Conservation (phyloP, 495 filamentous ascomycete species). For the Tuber indicum region DNA sequence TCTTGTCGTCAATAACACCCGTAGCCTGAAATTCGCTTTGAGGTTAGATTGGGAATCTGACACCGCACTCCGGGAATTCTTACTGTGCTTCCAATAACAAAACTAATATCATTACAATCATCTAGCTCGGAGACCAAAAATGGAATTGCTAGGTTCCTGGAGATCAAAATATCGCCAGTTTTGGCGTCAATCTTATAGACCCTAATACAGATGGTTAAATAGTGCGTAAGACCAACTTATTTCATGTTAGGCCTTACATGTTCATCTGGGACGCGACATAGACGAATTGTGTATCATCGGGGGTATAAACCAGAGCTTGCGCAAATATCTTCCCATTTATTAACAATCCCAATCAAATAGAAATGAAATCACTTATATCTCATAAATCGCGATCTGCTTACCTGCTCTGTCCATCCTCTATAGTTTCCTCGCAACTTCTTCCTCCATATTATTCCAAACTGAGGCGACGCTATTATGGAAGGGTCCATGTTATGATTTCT, state of each 20-base stretch:
- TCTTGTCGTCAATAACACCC: slow-evolving; percentile 48
- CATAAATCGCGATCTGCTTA: neutral
- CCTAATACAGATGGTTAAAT: slow-evolving; percentile 44
- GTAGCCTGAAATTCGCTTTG: slow-evolving; percentile 36
- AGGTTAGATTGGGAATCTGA: neutral
- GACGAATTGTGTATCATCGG: slow-evolving; percentile 44
- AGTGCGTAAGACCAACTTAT: slow-evolving; percentile 42
- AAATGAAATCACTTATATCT: neutral
- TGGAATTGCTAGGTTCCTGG: slow-evolving; percentile 45
- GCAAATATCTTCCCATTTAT: slow-evolving; percentile 45
- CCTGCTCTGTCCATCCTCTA: slow-evolving; percentile 33
- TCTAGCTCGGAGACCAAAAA: slow-evolving; percentile 46
- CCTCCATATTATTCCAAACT: slow-evolving; percentile 47
- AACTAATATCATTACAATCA: slow-evolving; percentile 48
- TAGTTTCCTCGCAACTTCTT: slow-evolving; percentile 44
- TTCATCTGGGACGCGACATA: slow-evolving; percentile 48
- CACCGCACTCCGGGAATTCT: slow-evolving; percentile 2
- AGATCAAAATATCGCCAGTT: slow-evolving; percentile 45
- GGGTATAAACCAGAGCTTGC: slow-evolving; percentile 49
- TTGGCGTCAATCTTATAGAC: slow-evolving; percentile 47
- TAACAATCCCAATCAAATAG: neutral
- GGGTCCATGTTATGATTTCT: slow-evolving; percentile 51
- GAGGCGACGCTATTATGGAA: slow-evolving; percentile 42
- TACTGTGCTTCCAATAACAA: slow-evolving; percentile 46
- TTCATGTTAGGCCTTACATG: slow-evolving; percentile 13